These are phyloP conservation scores for Capsaspora owczarzaki DNA, from an alignment of 78 protist species.

Conservation along the genomic window DNA sequence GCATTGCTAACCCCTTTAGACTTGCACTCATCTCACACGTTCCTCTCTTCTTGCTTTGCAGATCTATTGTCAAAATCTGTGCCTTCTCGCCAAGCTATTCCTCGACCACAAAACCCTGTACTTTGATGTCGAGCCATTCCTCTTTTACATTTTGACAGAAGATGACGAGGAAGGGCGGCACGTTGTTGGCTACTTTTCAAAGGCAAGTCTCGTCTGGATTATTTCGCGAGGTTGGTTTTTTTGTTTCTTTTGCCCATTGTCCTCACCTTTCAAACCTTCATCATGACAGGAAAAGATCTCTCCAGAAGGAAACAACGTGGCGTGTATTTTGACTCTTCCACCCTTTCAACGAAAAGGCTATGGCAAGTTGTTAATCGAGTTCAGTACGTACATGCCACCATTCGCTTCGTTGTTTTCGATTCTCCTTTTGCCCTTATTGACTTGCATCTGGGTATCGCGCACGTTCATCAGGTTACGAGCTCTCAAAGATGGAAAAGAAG, in stretches of 20 bases:
- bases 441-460: too few species aligned
- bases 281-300: conserved; percentile 69
- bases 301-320: conserved; percentile 75
- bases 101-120: conserved; percentile 91
- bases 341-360: conserved; percentile 91
- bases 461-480: conserved; percentile 67
- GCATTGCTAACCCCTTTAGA: too few species aligned
- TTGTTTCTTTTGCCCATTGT: neutral
- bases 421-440: neutral
- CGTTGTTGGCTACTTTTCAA: conserved; percentile 86
- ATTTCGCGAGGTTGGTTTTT: neutral
- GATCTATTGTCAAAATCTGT: conserved; percentile 87
- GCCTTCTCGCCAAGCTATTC: conserved; percentile 87
- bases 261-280: too few species aligned
- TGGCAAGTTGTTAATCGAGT: conserved; percentile 80
- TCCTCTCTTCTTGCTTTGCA: conserved; percentile 55
- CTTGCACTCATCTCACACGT: conserved; percentile 8
- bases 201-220: conserved; percentile 10
- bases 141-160: conserved; percentile 85
- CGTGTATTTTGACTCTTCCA: conserved; percentile 93
- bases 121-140: conserved; percentile 85
- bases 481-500: conserved; percentile 73
- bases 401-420: neutral
- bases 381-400: conserved; percentile 31
- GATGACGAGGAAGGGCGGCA: conserved; percentile 61